Base-by-base conservation (phyloP, 2,329 filamentous ascomycete genomes). In the Dendryphion nanum region DNA sequence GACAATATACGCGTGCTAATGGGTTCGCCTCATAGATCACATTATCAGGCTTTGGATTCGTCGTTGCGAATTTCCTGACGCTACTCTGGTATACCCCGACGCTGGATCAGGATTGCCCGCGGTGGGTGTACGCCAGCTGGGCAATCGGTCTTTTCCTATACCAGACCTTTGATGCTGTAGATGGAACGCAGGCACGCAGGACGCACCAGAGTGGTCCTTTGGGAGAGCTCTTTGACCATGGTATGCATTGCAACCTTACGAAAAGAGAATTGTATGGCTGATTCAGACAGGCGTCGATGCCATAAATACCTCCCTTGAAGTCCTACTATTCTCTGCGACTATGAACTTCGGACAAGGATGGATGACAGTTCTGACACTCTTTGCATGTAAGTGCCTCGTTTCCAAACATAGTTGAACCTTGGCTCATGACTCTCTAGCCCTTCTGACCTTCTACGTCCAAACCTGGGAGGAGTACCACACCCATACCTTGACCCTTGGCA, bases 391-490 rank as follows among this genome's bases (percentile, higher is more conserved):
- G 53, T 46, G 12, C 10, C 12, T 10, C 8, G n/a, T n/a, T n/a
- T n/a, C n/a, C n/a, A n/a, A n/a, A n/a, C n/a, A n/a, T n/a, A n/a
- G 23, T 8, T 26, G 8, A 8, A 26, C 8, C n/a, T n/a, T 26
- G 8, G n/a, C 8, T 8, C 23, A 26, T n/a, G n/a, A n/a, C n/a
- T n/a, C n/a, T n/a, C 6, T 44, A 89, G 85, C 86, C 5, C 81
- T 91, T 42, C 75, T 94, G 55, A 96, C 93, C n/a, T 98, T 98
- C 68, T 97, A 97, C 67, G 85, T 97, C 29, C 93, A 97, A 66
- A 97, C 93, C 21, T 98, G 93, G 93, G 93, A 98, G 61, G 93
- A 97, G 66, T 98, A 97, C 70, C 91, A 97, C 71, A 98, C 93
- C 35, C 90, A 96, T 67, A 93, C 90, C 3, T 79, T 98, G 33